A percentile compares a stretch with the other conserved stretches of the same genome.
These are phyloP conservation scores for Mycena venus DNA, from an alignment of 768 basidiomycete genomes.

Conservation along the genomic window DNA sequence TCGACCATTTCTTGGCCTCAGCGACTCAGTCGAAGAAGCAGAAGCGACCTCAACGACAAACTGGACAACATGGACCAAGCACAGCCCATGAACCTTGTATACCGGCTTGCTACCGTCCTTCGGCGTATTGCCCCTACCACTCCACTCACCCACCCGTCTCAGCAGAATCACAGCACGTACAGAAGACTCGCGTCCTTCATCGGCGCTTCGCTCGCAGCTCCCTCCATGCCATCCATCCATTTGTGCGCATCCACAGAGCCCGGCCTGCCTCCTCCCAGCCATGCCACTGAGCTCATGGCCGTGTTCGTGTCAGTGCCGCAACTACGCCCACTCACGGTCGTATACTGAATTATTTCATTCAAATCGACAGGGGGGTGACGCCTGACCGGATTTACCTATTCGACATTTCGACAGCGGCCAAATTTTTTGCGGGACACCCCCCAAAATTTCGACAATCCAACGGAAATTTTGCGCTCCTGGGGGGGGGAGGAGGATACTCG, in stretches of 20 bases:
- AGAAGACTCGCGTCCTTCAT: constrained; percentile 76
- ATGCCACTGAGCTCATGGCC: constrained; percentile 80
- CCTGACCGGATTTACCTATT: too few species aligned
- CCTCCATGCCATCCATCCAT: constrained; percentile 59
- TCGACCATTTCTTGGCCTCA: too few species aligned
- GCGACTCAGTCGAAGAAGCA: constrained; percentile 78
- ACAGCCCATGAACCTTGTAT: constrained; percentile 70
- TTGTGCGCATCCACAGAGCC: constrained; percentile 73
- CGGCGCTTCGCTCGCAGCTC: constrained; percentile 40
- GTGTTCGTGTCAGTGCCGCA: constrained; percentile 70
- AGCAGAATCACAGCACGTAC: constrained; percentile 87
- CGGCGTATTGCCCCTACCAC: constrained; percentile 50
- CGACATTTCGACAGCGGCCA: too few species aligned
- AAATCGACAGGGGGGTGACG: constrained; percentile 51
- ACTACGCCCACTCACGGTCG: constrained; percentile 64
- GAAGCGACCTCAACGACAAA: constrained; percentile 80
- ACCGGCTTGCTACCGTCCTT: constrained; percentile 60
- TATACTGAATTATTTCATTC: constrained; percentile 52
- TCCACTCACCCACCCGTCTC: constrained; percentile 59
- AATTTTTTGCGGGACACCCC: too few species aligned
- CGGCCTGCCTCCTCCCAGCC: constrained; percentile 65
- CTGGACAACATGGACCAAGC: constrained; percentile 75
- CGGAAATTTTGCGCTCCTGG: too few species aligned
- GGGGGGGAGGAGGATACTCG: too few species aligned
- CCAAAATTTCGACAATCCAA: too few species aligned